Conservation (phyloP, 768 basidiomycete species). For the Nevesoporus exiguus region DNA sequence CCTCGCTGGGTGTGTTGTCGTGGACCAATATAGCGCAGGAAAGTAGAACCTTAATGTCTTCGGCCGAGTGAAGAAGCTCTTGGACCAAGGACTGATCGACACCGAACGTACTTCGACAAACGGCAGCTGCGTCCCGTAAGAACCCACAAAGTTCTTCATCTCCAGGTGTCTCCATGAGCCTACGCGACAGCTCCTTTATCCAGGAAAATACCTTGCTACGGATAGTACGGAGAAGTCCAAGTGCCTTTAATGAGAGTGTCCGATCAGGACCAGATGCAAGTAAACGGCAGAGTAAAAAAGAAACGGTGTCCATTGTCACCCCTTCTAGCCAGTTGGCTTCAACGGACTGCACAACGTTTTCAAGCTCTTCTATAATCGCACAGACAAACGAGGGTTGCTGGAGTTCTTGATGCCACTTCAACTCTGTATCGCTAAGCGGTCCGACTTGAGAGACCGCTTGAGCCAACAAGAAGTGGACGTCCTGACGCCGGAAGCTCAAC, state of each 20-base stretch:
- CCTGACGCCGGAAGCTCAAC: conserved; percentile 37
- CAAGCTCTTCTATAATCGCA: conserved; percentile 36
- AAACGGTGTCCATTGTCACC: conserved; percentile 32
- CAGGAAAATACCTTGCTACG: conserved; percentile 35
- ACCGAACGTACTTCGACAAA: conserved; percentile 37
- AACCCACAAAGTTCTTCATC: conserved; percentile 20
- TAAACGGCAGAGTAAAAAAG: conserved; percentile 36
- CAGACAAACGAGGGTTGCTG: conserved; percentile 15
- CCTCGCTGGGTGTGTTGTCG: conserved; percentile 22
- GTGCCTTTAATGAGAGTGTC: conserved; percentile 14
- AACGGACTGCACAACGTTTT: conserved; percentile 34
- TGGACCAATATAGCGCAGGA: conserved; percentile 26
- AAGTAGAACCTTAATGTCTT: conserved; percentile 24
- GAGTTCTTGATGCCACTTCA: conserved; percentile 14
- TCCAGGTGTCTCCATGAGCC: conserved; percentile 12
- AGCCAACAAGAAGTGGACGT: conserved; percentile 39
- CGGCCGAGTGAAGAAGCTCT: conserved; percentile 7
- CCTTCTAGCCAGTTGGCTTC: conserved; percentile 42
- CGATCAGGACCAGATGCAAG: conserved; percentile 24
- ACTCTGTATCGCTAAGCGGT: not conserved
- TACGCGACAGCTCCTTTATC: conserved; percentile 31
- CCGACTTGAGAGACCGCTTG: conserved; percentile 47
- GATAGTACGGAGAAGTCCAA: conserved; percentile 29
- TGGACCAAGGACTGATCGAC: conserved; percentile 14
- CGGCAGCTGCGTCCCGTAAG: conserved; percentile 36